phyloP scores from a whole-genome alignment of 108 stramenopile species.

The Thalassiosira profunda region DNA sequence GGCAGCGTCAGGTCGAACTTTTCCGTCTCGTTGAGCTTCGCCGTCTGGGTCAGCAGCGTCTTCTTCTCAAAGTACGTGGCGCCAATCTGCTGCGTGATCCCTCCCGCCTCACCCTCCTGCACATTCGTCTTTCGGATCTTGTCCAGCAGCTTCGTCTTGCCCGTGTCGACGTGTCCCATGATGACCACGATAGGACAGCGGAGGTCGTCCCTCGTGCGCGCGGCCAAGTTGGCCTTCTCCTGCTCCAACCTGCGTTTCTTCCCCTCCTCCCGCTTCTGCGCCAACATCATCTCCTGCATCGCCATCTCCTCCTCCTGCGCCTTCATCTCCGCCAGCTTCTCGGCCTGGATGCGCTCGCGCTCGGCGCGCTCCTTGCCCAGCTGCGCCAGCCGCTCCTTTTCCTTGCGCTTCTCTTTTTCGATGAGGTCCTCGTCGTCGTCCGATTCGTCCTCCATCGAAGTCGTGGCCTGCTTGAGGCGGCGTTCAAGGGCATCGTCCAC shows the following conservation, averaged over 20 bases:
- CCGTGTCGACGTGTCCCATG: constrained; percentile 99
- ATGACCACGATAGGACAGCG: constrained; percentile 98
- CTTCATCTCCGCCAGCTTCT: constrained; percentile 60
- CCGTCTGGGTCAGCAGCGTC: constrained; percentile 87
- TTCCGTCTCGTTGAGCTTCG: constrained; percentile 84
- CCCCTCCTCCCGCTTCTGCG: constrained; percentile 85
- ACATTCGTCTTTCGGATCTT: constrained; percentile 99
- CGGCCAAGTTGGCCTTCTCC: constrained; percentile 86
- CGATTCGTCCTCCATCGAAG: constrained; percentile 28
- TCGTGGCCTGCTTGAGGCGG: constrained; percentile 63
- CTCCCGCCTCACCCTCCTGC: constrained; percentile 99
- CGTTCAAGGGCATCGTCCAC: constrained; percentile 80
- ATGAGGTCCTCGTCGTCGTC: constrained; percentile 88
- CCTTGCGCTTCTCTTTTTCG: constrained; percentile 86
- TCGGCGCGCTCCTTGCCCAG: constrained; percentile 84
- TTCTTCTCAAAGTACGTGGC: constrained; percentile 99
- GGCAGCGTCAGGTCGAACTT: constrained; percentile 92
- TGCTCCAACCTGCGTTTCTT: constrained; percentile 75
- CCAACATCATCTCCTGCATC: constrained; percentile 48
- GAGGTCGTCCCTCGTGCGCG: constrained; percentile 89
- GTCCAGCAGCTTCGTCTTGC: constrained; percentile 99
- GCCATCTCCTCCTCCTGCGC: constrained; percentile 66
- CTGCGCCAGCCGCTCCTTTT: constrained; percentile 78
- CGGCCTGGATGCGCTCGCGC: constrained; percentile 83
- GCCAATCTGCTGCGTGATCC: constrained; percentile 99